These are phyloP conservation scores for Zychaea mexicana DNA, from an alignment of 371 early-diverging fungal genomes.

Conservation along the genomic window DNA sequence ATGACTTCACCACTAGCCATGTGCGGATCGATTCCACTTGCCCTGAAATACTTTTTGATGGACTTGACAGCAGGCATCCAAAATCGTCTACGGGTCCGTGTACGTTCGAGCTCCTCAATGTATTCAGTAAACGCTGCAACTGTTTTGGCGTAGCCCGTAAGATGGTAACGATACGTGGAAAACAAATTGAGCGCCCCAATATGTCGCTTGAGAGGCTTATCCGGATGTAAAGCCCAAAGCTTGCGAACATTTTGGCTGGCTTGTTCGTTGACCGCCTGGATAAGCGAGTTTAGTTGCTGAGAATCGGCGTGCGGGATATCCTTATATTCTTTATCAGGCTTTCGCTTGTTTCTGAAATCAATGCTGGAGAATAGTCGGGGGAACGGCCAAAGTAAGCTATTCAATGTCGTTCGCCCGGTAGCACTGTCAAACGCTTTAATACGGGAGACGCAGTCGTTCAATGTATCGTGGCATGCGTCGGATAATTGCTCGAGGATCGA, in stretches of 20 bases:
- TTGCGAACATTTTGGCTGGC: background rate
- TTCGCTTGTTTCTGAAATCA: background rate
- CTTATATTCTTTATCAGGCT: background rate
- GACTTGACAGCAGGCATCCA: slow-evolving; percentile 14
- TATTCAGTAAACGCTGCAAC: slow-evolving; percentile 14
- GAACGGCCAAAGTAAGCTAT: slow-evolving; percentile 39
- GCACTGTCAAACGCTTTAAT: slow-evolving; percentile 17
- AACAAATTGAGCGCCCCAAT: slow-evolving; percentile 11
- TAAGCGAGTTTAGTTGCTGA: background rate
- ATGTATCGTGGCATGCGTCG: slow-evolving; percentile 4
- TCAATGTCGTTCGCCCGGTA: slow-evolving; percentile 23
- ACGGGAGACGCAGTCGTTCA: slow-evolving; percentile 8
- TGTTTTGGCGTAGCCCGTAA: slow-evolving; percentile 12
- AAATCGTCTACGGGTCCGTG: slow-evolving; percentile 10
- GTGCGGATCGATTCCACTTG: slow-evolving; percentile 14
- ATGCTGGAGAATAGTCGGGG: slow-evolving; percentile 24
- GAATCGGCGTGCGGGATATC: slow-evolving; percentile 1
- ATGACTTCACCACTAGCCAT: slow-evolving; percentile 5
- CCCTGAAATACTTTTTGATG: slow-evolving; percentile 17
- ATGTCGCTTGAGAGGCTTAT: slow-evolving; percentile 2
- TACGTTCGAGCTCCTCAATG: slow-evolving; percentile 18
- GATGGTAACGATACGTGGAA: slow-evolving; percentile 12
- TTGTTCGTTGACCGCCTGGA: background rate
- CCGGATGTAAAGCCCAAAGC: slow-evolving; percentile 1
- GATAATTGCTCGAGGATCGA: slow-evolving; percentile 3